These are phyloP conservation scores for Syzygium syzygioides DNA, from an alignment of 441 rosid genomes.

Conservation along the genomic window DNA sequence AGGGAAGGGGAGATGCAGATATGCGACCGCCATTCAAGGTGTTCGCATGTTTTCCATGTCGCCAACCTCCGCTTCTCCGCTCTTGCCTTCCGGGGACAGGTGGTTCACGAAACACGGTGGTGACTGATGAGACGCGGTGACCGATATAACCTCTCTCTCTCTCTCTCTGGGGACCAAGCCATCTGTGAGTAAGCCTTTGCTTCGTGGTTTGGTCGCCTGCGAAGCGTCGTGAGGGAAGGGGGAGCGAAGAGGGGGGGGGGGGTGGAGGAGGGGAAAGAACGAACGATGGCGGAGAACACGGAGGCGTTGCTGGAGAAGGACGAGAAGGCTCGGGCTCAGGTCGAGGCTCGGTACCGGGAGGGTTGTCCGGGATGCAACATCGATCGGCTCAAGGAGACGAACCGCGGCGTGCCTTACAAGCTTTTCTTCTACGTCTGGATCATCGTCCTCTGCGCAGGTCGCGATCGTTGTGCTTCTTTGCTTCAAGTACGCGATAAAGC, in stretches of 20 bases:
- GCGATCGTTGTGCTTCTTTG: background rate
- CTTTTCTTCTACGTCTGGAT: slow-evolving; percentile 24
- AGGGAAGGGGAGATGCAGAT: background rate
- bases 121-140: background rate
- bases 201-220: background rate
- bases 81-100: background rate
- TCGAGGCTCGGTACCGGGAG: slow-evolving; percentile 6
- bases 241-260: background rate
- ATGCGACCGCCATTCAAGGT: background rate
- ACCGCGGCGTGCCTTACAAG: slow-evolving; percentile 16
- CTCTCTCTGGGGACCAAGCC: background rate
- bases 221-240: background rate
- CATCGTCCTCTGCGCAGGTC: slow-evolving; percentile 41
- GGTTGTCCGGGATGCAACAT: slow-evolving; percentile 33
- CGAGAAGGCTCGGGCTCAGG: background rate
- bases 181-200: background rate
- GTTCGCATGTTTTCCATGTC: background rate
- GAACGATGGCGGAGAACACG: background rate
- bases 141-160: background rate
- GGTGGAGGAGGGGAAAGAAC: background rate
- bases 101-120: background rate
- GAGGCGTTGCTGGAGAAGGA: background rate
- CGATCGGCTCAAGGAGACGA: slow-evolving; percentile 11
- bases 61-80: background rate
- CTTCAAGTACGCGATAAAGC: background rate